Evolutionary conservation across 2,329 filamentous ascomycete genomes (phyloP).

Genomic region (Aureobasidium sp.): DNA sequence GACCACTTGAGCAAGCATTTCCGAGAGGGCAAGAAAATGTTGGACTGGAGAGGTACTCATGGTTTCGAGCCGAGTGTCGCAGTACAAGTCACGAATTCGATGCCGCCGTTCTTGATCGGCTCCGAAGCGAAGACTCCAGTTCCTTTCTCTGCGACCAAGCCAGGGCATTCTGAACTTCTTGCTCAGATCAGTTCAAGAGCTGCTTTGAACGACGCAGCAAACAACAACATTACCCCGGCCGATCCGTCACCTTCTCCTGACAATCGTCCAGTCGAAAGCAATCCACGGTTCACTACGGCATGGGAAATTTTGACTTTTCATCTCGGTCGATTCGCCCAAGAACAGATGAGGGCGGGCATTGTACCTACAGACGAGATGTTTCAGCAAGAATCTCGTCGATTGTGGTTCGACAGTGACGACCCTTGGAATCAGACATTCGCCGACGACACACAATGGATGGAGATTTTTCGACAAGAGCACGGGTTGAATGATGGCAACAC

Average conservation of each 20-base stretch:
- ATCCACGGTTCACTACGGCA: conserved; percentile 30
- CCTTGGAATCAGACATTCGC: conserved; percentile 17
- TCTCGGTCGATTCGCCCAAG: conserved; percentile 14
- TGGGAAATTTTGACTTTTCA: conserved; percentile 25
- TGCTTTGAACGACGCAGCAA: not conserved
- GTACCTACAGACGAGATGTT: conserved; percentile 17
- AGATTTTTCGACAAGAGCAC: conserved; percentile 42
- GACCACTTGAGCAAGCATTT: conserved; percentile 52
- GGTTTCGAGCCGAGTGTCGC: conserved; percentile 44
- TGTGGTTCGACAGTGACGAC: conserved; percentile 16
- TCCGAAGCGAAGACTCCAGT: conserved; percentile 3
- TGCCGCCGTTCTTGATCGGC: conserved; percentile 46
- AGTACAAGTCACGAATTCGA: conserved; percentile 43
- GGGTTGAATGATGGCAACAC: conserved; percentile 27
- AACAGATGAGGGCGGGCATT: conserved; percentile 6
- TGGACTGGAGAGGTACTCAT: conserved; percentile 49
- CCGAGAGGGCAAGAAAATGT: conserved; percentile 46
- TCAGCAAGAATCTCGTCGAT: conserved; percentile 16
- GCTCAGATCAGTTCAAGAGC: conserved; percentile 10
- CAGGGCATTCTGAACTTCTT: conserved; percentile 4
- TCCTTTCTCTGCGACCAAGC: conserved; percentile 10
- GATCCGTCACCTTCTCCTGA: conserved; percentile 1
- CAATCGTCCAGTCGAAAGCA: not conserved
- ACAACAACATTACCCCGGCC: not conserved
- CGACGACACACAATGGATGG: conserved; percentile 15